Evolutionary conservation across 257 asterid species (phyloP), one percentile per base, ranked within the genome.

Genomic region (Penstemon newberryi): DNA sequence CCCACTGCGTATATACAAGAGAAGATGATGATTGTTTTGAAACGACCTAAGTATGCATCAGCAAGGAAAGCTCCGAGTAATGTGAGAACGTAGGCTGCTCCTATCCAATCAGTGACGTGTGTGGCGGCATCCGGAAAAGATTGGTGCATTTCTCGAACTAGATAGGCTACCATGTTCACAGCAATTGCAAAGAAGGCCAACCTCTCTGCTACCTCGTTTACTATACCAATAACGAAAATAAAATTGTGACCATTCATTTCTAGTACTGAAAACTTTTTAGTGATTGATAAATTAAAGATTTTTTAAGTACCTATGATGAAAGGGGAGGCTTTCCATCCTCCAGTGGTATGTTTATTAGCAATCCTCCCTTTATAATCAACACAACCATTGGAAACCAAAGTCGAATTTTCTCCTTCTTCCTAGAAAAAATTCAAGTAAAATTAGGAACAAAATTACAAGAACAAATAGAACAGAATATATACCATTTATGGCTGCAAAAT

Each of bases 291-390:
- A 25, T 25, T 25, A 25, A 25, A 25, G 33, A 25, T 25, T 1
- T 1, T 25, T 4, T 3, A 72, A 19, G 11, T 49, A 82, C 97
- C 94, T 80, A 87, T 90, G 77, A 90, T 83, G 77, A 86, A 90
- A 15, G 96, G 87, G 15, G 96, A 83, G 72, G 95, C 83, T 47
- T 83, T 87, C 95, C 91, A 90, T 70, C 96, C 96, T 69, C 95
- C 95, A 0, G 96, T 85, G 8, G 63, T 42, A 10, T 39, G 76
- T 66, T 87, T 87, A 49, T 79, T 80, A 0, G 95, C 95, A 33
- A 67, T 75, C 57, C 75, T 73, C 13, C 95, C 91, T 83, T 73
- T 86, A 69, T 81, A 84, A 82, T 86, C 86, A 15, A 82, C 79
- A 54, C 90, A 72, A 4, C 95, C 90, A 70, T 85, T 87, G 38